Evolutionary conservation across 371 early-diverging fungal species (phyloP), one percentile per base, ranked within the genome.

Genomic region (Haplosporangium sp.): DNA sequence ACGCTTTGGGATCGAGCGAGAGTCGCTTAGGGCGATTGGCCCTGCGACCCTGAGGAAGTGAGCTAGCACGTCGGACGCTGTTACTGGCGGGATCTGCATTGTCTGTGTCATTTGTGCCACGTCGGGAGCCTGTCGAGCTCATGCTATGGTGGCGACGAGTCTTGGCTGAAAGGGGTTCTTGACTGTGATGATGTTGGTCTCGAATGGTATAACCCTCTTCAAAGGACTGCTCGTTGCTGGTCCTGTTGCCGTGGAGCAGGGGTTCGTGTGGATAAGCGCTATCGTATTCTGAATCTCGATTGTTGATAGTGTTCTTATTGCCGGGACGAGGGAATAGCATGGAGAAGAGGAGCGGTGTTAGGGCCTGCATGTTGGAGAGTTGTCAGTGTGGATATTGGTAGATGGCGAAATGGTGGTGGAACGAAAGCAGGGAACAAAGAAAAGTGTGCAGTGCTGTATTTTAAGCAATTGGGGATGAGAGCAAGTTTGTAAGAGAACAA

Each of bases 241-340:
- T 20, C 20, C 62, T 38, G 20, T 20, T 21, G 13, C 50, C 42
- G 29, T 40, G 18, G n/a, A 64, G 52, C 6, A 68, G 43, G 6
- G 73, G 43, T 16, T 62, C 67, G 55, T 63, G 48, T 6, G 62
- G 8, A 51, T 62, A 57, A 20, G 56, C 48, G 16, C 54, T 56
- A 9, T 66, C 58, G 8, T 36, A 18, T 40, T 42, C 46, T 16
- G 54, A 13, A 11, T 36, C 47, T 20, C 29, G 18, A 14, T 61
- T 59, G 5, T 52, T 38, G 23, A 46, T 41, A 40, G 36, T 10
- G 38, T 54, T 64, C 23, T 55, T 45, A 29, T 16, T 53, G 54
- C 53, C 52, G 62, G 20, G 64, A 47, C 75, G 75, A 38, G 69
- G 70, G 62, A 75, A 75, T 43, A 75, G 75, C 75, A 75, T 75